A percentile compares a stretch with the other conserved stretches of the same genome.
Conservation (phyloP, 2,329 filamentous ascomycete genomes). For the Cadophora malorum region DNA sequence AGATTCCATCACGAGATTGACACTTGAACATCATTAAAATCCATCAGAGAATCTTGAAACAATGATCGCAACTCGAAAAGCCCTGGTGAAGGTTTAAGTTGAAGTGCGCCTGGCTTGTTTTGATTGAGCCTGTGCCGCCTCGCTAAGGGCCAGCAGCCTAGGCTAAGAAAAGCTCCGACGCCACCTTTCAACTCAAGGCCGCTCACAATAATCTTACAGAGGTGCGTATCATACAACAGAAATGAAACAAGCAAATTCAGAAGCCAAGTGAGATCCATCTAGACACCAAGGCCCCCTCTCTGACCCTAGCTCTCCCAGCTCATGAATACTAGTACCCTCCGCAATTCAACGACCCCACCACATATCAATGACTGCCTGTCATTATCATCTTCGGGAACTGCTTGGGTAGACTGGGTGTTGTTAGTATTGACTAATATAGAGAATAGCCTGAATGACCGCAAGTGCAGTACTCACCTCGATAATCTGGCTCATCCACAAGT, state of each 20-base stretch:
- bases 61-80: no score
- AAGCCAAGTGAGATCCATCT: neutral
- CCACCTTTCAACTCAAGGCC: neutral
- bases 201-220: neutral
- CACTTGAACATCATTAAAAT: no score
- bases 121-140: conserved; percentile 5
- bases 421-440: neutral
- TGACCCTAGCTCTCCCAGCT: neutral
- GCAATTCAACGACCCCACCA: no score
- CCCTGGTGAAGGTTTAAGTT: neutral
- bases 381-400: neutral
- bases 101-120: neutral
- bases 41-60: no score
- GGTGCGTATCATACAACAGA: neutral
- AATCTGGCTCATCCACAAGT: neutral
- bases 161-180: neutral
- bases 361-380: no score
- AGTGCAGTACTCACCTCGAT: neutral
- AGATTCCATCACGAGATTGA: neutral
- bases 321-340: neutral
- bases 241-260: neutral
- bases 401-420: neutral
- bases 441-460: neutral
- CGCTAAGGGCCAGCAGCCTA: neutral
- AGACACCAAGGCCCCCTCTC: neutral